Evolutionary conservation across 768 basidiomycete genomes (phyloP).

Genomic region (Termitomyces sp.): DNA sequence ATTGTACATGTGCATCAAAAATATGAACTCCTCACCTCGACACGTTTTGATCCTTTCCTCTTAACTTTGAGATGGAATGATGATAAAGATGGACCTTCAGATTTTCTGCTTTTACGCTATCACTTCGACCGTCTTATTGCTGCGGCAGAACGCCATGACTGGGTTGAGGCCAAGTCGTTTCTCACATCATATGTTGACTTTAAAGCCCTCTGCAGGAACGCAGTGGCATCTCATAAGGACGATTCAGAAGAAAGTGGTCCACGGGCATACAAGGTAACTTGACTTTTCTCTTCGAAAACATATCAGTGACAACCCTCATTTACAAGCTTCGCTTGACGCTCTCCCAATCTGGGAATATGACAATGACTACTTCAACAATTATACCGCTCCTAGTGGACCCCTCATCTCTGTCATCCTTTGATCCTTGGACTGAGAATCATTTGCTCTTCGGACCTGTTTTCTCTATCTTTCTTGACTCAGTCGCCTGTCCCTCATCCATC

Average conservation of each 20-base stretch:
- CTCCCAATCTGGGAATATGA: conserved; percentile 34
- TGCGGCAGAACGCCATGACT: conserved; percentile 48
- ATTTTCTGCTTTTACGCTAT: conserved; percentile 57
- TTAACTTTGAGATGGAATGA: conserved; percentile 53
- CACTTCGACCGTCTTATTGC: conserved; percentile 58
- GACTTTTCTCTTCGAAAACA: background rate
- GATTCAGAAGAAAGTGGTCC: conserved; percentile 14
- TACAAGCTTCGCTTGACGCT: conserved; percentile 53
- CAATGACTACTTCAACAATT: conserved; percentile 28
- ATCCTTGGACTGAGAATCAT: conserved; percentile 24
- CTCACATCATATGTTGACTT: conserved; percentile 37
- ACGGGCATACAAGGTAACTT: conserved; percentile 29
- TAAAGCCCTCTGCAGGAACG: conserved; percentile 40
- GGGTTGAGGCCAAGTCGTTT: conserved; percentile 34
- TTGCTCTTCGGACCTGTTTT: conserved; percentile 30
- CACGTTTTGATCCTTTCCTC: conserved; percentile 56
- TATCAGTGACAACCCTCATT: conserved; percentile 4
- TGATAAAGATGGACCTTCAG: conserved; percentile 45
- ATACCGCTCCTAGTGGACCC: conserved; percentile 36
- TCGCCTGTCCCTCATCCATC: conserved; percentile 46
- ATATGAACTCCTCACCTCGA: conserved; percentile 48
- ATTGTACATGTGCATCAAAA: background rate
- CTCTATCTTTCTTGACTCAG: conserved; percentile 51
- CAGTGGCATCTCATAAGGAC: conserved; percentile 28
- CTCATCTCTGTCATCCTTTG: conserved; percentile 31